These are phyloP conservation scores for Suhomyces prunicola DNA, from an alignment of 805 yeast species.

Conservation along the genomic window DNA sequence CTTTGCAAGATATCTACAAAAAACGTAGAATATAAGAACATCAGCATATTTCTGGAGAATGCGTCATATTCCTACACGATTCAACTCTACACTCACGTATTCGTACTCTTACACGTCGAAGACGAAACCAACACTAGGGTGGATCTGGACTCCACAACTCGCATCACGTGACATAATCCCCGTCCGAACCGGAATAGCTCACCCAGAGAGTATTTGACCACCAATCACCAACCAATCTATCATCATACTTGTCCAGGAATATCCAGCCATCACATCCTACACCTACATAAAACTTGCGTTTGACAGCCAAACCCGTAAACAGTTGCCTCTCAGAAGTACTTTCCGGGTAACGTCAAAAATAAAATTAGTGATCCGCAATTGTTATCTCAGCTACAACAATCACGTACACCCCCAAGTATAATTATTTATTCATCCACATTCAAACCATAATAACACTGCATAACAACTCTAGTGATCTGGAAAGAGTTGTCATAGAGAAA, in stretches of 20 bases:
- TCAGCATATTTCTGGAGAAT: not conserved
- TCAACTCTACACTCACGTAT: not conserved
- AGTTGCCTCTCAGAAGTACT: not conserved
- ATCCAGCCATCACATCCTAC: not conserved
- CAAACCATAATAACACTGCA: not conserved
- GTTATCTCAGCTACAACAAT: not conserved
- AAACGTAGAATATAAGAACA: not conserved
- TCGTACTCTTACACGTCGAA: not conserved
- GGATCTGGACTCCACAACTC: not conserved
- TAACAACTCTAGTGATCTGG: not conserved
- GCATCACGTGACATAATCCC: not conserved
- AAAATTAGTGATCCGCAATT: constrained; percentile 1
- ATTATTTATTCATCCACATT: not conserved
- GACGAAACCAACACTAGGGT: no score
- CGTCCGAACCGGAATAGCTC: not conserved
- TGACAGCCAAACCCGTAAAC: not conserved
- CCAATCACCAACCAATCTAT: not conserved
- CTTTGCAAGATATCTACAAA: not conserved
- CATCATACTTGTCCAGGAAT: not conserved
- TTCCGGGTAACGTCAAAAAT: not conserved
- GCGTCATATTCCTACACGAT: not conserved
- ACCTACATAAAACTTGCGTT: not conserved
- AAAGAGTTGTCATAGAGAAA: not conserved
- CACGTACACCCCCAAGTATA: not conserved
- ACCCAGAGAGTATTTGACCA: not conserved